A percentile compares a stretch with the other conserved stretches of the same genome.
Evolutionary conservation across 163 green algal genomes (phyloP).

Genomic region (Chloromonas sp.): DNA sequence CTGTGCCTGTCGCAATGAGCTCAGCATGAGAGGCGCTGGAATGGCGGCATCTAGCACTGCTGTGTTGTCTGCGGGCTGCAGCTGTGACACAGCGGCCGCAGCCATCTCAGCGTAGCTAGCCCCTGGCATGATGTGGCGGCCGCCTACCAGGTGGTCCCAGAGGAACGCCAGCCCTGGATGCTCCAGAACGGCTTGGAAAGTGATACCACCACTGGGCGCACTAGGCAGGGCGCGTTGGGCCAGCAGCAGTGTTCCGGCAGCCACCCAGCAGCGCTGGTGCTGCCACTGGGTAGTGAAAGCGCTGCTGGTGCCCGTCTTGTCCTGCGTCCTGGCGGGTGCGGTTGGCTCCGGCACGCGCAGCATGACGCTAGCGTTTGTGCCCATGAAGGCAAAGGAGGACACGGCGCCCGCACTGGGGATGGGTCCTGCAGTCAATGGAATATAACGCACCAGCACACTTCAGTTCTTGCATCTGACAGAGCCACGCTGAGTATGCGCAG

Average conservation of each 20-base stretch:
- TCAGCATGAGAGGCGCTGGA: not conserved
- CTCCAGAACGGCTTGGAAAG: conserved; percentile 14
- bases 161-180: conserved; percentile 39
- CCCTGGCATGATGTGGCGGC: conserved; percentile 45
- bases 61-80: not conserved
- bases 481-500: too few relatives aligned
- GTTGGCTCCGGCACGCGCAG: not conserved
- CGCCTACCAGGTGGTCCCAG: conserved; percentile 54
- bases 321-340: not conserved
- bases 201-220: not conserved
- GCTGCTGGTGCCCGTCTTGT: not conserved
- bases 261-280: not conserved
- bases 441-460: too few relatives aligned
- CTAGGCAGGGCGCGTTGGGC: not conserved
- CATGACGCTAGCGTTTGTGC: conserved; percentile 70
- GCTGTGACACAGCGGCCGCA: conserved; percentile 8
- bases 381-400: conserved; percentile 78
- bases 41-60: not conserved
- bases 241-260: not conserved
- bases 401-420: conserved; percentile 22
- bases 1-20: not conserved
- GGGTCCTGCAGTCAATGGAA: too few relatives aligned
- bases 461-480: too few relatives aligned
- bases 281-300: not conserved
- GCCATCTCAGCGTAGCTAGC: conserved; percentile 69